Base-by-base conservation (phyloP, 768 basidiomycete species). In the Mycena chlorophos region DNA sequence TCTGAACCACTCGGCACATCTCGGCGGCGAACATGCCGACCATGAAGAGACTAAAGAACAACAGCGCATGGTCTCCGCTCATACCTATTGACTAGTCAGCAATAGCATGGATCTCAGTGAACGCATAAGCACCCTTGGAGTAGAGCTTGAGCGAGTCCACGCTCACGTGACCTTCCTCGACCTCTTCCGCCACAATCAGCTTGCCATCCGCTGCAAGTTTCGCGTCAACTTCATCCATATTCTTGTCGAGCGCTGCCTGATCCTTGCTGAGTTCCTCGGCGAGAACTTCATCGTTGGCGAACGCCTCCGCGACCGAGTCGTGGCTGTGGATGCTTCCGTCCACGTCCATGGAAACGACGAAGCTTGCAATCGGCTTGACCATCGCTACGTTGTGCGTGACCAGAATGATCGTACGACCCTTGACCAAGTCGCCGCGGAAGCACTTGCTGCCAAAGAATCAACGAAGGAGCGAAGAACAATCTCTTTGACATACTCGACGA, bases 191-290 rank as follows among this genome's bases (percentile, higher is more conserved):
- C 10, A 78, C 63, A 22, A 80, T 73, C 19, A 82, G 69, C 61
- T 80, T 78, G 13, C 20, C 39, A 12, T 12, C 12, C 10, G 8
- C 12, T 40, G 10, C 19, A 6, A 6, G 6, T 40, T 12, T 40
- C 20, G 39, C 28, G 39, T 51, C 19, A 67, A 57, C 52, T 42
- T 74, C 55, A 19, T 65, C 62, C 8, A 37, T 51, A 16, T 45
- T 46, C 25, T 56, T 62, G 30, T 56, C 53, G 2, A 66, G 52
- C 54, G 46, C 64, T 31, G 67, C 73, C 49, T 75, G 76, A 2
- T 81, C 82, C 38, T 71, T 73, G 1, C 62, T 67, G 22, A 79
- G 69, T 56, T 83, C 82, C 58, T 82, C 77, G 2, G 73, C 73
- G 3, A 81, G 58, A n/a, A 58, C 66, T 22, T 70, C 63, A 57